Conservation (phyloP, 2,329 filamentous ascomycete genomes). For the Phaeophleospora eucalypticola region DNA sequence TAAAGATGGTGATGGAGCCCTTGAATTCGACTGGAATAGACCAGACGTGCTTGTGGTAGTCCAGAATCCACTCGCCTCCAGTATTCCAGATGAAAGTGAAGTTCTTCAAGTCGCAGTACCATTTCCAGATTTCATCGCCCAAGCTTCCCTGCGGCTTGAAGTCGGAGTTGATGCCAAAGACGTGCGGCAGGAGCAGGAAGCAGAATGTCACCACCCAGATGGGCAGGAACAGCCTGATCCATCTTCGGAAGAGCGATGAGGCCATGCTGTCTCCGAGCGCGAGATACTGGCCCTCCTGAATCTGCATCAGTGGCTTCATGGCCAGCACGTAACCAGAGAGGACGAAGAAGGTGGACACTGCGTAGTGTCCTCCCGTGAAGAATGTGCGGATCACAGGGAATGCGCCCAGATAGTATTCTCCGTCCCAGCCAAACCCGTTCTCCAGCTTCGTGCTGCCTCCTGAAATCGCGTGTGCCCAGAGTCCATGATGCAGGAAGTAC, state of each 20-base stretch:
- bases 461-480: conserved; percentile 48
- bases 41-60: conserved; percentile 59
- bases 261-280: conserved; percentile 41
- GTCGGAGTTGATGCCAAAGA: conserved; percentile 39
- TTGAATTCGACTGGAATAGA: conserved; percentile 61
- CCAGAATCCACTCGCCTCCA: conserved; percentile 55
- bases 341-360: conserved; percentile 52
- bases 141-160: conserved; percentile 38
- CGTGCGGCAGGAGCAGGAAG: conserved; percentile 52
- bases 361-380: conserved; percentile 59
- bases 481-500: conserved; percentile 58
- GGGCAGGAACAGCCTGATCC: conserved; percentile 49
- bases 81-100: conserved; percentile 63
- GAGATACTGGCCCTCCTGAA: conserved; percentile 26
- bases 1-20: conserved; percentile 63
- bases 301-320: conserved; percentile 41
- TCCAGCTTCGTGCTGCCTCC: conserved; percentile 18
- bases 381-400: conserved; percentile 58
- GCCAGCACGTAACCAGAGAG: conserved; percentile 53
- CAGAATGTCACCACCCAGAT: conserved; percentile 54
- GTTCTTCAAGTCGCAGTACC: conserved; percentile 59
- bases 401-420: conserved; percentile 44
- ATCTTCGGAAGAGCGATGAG: conserved; percentile 50
- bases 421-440: conserved; percentile 15
- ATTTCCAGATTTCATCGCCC: conserved; percentile 49